Evolutionary conservation across 495 filamentous ascomycete species (phyloP).

Genomic region (Xeromyces bisporus): DNA sequence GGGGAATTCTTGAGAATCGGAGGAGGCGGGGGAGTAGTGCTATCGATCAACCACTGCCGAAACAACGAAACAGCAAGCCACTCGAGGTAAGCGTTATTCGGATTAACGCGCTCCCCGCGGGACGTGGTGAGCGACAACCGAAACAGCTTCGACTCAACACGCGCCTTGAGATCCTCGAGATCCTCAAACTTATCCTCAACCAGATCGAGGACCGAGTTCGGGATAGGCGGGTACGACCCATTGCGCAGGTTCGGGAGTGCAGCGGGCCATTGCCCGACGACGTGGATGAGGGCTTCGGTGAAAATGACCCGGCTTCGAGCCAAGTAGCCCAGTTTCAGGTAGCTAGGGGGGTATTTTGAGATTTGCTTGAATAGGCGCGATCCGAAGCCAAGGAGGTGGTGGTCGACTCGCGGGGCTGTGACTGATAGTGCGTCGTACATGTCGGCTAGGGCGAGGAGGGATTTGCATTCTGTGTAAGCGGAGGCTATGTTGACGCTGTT

Average conservation of each 20-base stretch:
- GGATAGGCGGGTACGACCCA: constrained; percentile 36
- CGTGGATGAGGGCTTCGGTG: constrained; percentile 74
- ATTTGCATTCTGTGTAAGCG: constrained; percentile 82
- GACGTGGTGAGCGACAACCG: constrained; percentile 64
- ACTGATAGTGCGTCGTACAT: constrained; percentile 83
- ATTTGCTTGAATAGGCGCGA: constrained; percentile 83
- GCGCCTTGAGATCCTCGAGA: constrained; percentile 49
- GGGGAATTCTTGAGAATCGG: constrained; percentile 28
- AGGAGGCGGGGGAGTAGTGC: constrained; percentile 51
- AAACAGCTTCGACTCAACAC: constrained; percentile 61
- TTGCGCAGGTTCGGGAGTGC: constrained; percentile 60
- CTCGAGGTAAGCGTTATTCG: constrained; percentile 60
- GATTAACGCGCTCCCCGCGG: constrained; percentile 62
- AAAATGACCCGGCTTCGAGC: constrained; percentile 76
- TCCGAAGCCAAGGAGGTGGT: constrained; percentile 82
- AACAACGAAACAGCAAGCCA: constrained; percentile 79
- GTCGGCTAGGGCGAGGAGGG: constrained; percentile 65
- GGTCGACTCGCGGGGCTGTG: constrained; percentile 77
- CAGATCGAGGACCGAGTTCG: constrained; percentile 59
- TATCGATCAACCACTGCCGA: constrained; percentile 79
- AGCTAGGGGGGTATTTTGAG: constrained; percentile 80
- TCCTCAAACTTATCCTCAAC: constrained; percentile 86
- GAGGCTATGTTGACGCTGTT: constrained; percentile 75
- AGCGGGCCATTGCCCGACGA: constrained; percentile 80
- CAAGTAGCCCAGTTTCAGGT: constrained; percentile 76